phyloP scores from a whole-genome alignment of 192 early-diverging fungal species.

The Entrophospora sp. region DNA sequence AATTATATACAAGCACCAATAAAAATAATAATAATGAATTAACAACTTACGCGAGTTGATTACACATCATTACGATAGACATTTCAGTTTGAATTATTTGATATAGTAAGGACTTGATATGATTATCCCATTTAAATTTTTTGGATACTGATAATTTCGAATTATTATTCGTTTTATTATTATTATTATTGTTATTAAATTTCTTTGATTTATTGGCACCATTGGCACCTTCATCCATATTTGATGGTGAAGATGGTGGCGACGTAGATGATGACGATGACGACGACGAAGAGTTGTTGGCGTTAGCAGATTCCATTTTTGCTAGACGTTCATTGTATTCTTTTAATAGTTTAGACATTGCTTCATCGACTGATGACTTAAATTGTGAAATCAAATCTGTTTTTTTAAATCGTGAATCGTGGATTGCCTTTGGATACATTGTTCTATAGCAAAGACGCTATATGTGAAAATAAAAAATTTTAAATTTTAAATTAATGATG shows the following conservation, averaged over 20 bases:
- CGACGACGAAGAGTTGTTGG: no score
- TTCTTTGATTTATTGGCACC: background rate
- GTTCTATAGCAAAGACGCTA: slow-evolving; percentile 19
- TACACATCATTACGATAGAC: slow-evolving; percentile 10
- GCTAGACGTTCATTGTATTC: slow-evolving; percentile 6
- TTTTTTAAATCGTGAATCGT: background rate
- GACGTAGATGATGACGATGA: no score
- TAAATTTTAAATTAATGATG: background rate
- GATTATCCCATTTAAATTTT: slow-evolving; percentile 30
- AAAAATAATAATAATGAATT: background rate
- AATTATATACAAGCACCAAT: background rate
- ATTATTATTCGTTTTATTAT: background rate
- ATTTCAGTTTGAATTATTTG: slow-evolving; percentile 27
- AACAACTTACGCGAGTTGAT: slow-evolving; percentile 25
- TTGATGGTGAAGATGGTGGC: no score
- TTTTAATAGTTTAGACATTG: background rate
- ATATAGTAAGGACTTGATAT: slow-evolving; percentile 18
- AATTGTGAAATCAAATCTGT: background rate
- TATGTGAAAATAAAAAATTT: background rate
- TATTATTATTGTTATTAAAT: background rate
- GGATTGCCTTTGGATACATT: slow-evolving; percentile 9
- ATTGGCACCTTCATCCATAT: background rate
- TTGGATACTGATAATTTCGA: background rate
- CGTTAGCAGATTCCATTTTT: no score
- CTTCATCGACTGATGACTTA: background rate